These are phyloP conservation scores for Paramecium caudatum DNA, from an alignment of 73 alveolate species.

Conservation along the genomic window DNA sequence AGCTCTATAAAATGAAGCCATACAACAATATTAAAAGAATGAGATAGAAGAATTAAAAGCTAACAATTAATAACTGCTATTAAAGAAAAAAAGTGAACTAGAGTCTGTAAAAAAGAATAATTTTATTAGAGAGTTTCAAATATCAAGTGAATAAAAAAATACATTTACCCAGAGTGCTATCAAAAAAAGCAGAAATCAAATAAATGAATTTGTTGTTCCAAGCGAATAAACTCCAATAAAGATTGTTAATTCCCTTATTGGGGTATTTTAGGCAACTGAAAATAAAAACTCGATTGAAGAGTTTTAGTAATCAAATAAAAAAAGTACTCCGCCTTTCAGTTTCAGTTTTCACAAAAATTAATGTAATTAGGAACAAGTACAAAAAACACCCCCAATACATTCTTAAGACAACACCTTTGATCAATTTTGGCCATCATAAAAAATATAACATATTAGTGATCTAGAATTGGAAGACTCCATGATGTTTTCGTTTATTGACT, in stretches of 20 bases:
- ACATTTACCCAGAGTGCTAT: no score
- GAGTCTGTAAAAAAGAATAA: no score
- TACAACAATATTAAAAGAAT: no score
- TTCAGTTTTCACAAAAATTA: constrained; percentile 30
- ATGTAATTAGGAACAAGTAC: background rate
- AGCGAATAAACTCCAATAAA: constrained; percentile 4
- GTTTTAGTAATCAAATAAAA: no score
- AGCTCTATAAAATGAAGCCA: no score
- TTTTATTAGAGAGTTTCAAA: no score
- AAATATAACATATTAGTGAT: background rate
- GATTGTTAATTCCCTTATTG: background rate
- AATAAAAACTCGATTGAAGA: constrained; percentile 3
- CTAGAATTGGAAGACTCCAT: constrained; percentile 8
- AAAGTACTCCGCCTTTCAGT: constrained; percentile 37
- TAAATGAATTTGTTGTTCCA: background rate
- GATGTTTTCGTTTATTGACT: background rate
- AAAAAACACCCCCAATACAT: background rate
- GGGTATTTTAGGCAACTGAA: constrained; percentile 1
- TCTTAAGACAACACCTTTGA: constrained; percentile 12
- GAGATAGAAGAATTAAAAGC: no score
- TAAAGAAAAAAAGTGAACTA: no score
- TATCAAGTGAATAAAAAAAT: no score
- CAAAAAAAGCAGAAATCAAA: no score
- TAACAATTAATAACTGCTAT: no score
- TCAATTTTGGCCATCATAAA: constrained; percentile 17